Evolutionary conservation across 2,329 filamentous ascomycete species (phyloP), one percentile per base, ranked within the genome.

Genomic region (Verticillium tricorpus): DNA sequence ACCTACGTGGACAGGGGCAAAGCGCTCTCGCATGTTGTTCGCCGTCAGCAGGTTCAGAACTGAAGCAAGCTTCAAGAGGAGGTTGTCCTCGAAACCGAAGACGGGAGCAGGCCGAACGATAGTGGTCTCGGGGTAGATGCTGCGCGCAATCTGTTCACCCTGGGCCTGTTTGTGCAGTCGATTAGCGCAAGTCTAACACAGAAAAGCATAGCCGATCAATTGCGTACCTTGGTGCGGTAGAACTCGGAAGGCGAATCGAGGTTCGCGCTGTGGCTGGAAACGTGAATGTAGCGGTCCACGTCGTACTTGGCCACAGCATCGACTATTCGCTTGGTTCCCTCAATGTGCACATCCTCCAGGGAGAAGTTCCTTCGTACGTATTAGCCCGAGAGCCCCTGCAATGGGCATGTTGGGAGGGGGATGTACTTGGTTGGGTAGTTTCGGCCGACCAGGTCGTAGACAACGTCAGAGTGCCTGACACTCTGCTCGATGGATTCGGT

Each of bases 241-340:
- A 94, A 99, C 72, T 95, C 91, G 12, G 92, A 94, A 2, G 88
- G 77, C 19, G 94, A 98, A 68, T 91, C 83, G 54, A 86, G 83
- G 75, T 90, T 82, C 62, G 92, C 94, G 72, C 94, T 98, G 84
- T 96, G 93, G 35, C 93, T 97, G 11, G 95, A 99, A 69, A 99
- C 89, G 70, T 99, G 95, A 67, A 99, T 93, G 77, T 92, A 99
- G 67, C 95, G 89, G 78, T 99, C 95, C 68, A 97, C 88, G 71
- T 99, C 94, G 78, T 99, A 99, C 79, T 99, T 99, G 71, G 94
- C 95, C 60, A 93, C 92, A 60, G 95, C 93, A 74, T 97, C 92
- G 58, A 87, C 92, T 70, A 99, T 99, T 68, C 95, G 89, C 80
- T 96, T 90, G 19, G 91, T 89, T 65, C 94, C 93, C 75, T 97